These are phyloP conservation scores for Torulaspora indica DNA, from an alignment of 805 yeast species.

Conservation along the genomic window DNA sequence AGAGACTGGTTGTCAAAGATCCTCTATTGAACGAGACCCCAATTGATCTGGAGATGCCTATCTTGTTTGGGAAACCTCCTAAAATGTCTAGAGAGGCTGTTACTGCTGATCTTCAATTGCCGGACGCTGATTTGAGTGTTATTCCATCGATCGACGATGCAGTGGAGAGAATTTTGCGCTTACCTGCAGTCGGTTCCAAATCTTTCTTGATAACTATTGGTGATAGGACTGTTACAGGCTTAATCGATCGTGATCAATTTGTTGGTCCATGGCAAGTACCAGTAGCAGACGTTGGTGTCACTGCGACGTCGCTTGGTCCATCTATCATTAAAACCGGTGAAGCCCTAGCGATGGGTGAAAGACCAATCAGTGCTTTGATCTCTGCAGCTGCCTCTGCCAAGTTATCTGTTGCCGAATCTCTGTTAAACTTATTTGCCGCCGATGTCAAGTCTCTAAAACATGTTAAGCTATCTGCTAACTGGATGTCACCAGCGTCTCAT, in stretches of 20 bases:
- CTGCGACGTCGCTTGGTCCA: conserved; percentile 83
- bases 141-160: conserved; percentile 54
- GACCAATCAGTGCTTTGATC: conserved; percentile 83
- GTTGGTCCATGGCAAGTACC: conserved; percentile 99
- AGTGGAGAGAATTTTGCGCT: conserved; percentile 70
- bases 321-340: conserved; percentile 77
- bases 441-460: conserved; percentile 70
- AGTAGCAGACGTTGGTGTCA: conserved; percentile 96
- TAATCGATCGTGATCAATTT: conserved; percentile 95
- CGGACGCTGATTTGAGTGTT: conserved; percentile 35
- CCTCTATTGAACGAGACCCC: conserved; percentile 74
- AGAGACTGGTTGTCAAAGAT: conserved; percentile 77
- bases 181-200: conserved; percentile 95
- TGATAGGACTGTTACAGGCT: conserved; percentile 95
- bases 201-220: conserved; percentile 95
- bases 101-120: conserved; percentile 54
- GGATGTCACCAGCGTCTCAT: conserved; percentile 98
- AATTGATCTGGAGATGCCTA: conserved; percentile 91
- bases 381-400: conserved; percentile 89
- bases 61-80: conserved; percentile 95
- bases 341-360: conserved; percentile 96
- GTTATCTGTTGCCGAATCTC: conserved; percentile 92
- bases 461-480: conserved; percentile 89
- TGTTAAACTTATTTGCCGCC: conserved; percentile 84
- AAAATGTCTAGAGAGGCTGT: conserved; percentile 76